Conservation (phyloP, 164 flowering plant species). For the Chloranthus sessilifolius region DNA sequence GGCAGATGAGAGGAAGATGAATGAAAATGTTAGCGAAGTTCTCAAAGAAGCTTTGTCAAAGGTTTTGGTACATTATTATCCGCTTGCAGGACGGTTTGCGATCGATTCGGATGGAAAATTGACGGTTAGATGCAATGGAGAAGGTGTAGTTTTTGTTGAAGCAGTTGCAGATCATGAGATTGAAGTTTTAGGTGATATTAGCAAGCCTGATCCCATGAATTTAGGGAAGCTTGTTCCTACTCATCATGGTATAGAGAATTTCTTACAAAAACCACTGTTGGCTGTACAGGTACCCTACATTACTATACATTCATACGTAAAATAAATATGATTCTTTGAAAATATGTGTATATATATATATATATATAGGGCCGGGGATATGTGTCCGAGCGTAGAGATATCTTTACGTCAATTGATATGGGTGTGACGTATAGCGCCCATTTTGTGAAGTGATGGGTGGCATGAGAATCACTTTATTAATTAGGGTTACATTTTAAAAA, state of each 20-base stretch:
- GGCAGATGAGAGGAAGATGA: neutral
- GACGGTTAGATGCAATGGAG: constrained; percentile 10
- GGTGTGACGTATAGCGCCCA: too few species aligned
- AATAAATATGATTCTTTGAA: neutral
- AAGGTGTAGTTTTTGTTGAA: constrained; percentile 19
- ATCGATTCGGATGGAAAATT: constrained; percentile 15
- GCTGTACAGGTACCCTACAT: constrained; percentile 15
- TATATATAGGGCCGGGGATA: too few species aligned
- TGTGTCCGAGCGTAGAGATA: too few species aligned
- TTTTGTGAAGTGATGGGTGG: too few species aligned
- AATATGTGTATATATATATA: too few species aligned
- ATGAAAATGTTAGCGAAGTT: constrained; percentile 1
- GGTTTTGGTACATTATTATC: constrained; percentile 19
- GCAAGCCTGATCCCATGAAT: constrained; percentile 8
- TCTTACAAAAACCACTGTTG: constrained; percentile 11
- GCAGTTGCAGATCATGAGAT: constrained; percentile 18
- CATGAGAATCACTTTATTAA: too few species aligned
- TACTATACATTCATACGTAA: neutral
- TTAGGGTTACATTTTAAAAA: too few species aligned
- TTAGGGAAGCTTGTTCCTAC: constrained; percentile 13
- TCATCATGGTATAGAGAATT: constrained; percentile 7
- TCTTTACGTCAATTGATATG: too few species aligned
- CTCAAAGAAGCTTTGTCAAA: constrained; percentile 15
- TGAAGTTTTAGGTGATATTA: constrained; percentile 15
- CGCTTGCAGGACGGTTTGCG: constrained; percentile 17